phyloP scores from a whole-genome alignment of 2,329 filamentous ascomycete species.

The Zasmidium citrigriseum region DNA sequence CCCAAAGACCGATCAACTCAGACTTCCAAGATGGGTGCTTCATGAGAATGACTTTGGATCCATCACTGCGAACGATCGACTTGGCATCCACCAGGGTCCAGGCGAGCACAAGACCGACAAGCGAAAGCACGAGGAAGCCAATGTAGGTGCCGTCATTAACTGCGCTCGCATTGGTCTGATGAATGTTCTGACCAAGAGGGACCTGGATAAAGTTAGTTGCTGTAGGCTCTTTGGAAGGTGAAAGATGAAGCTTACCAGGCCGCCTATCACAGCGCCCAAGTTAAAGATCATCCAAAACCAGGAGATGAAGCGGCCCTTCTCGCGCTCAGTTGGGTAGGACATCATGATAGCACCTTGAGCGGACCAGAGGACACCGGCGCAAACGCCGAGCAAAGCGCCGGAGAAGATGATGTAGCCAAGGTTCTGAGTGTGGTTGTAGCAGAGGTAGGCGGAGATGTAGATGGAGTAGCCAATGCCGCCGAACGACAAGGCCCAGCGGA shows the following conservation, averaged over 20 bases:
- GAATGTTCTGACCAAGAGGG: conserved; percentile 71
- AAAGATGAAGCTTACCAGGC: conserved; percentile 53
- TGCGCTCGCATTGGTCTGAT: conserved; percentile 52
- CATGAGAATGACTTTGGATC: conserved; percentile 79
- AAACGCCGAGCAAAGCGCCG: conserved; percentile 74
- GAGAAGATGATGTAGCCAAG: conserved; percentile 74
- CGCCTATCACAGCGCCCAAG: conserved; percentile 83
- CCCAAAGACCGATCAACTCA: conserved; percentile 73
- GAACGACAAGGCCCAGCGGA: conserved; percentile 67
- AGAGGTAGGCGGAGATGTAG: conserved; percentile 70
- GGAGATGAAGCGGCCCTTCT: conserved; percentile 86
- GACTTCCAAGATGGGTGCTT: conserved; percentile 86
- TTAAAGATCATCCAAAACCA: conserved; percentile 97
- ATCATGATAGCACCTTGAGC: conserved; percentile 87
- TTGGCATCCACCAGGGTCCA: conserved; percentile 71
- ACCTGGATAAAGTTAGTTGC: conserved; percentile 48
- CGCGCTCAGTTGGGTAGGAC: conserved; percentile 77
- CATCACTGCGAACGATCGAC: conserved; percentile 73
- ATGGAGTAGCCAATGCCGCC: conserved; percentile 77
- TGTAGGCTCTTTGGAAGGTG: neutral
- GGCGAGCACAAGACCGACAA: conserved; percentile 68
- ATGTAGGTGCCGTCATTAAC: conserved; percentile 82
- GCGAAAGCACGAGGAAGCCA: conserved; percentile 82
- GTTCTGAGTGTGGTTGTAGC: conserved; percentile 68
- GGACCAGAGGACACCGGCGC: conserved; percentile 78